Conservation (phyloP, 2,329 filamentous ascomycete genomes). For the Cladosporium sp. region DNA sequence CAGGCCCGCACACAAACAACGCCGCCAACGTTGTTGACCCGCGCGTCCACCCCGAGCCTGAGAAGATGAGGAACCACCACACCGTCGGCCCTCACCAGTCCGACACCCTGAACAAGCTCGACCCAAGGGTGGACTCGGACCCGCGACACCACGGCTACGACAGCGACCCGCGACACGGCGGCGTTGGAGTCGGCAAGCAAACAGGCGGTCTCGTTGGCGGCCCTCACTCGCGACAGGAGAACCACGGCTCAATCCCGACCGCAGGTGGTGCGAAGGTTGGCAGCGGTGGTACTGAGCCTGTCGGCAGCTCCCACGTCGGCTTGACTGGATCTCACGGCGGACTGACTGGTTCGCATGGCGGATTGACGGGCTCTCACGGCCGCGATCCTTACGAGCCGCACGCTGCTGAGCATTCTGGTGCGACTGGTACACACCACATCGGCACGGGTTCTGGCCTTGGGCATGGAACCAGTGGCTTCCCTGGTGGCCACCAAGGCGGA, state of each 20-base stretch:
- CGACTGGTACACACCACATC: neutral
- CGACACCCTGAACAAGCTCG: slow-evolving; percentile 20
- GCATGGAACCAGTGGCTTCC: neutral
- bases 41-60: slow-evolving; percentile 13
- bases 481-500: neutral
- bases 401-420: neutral
- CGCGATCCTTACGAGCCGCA: neutral
- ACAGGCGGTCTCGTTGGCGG: slow-evolving; percentile 3
- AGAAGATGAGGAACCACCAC: slow-evolving; percentile 8
- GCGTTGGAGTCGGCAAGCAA: neutral
- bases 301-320: neutral
- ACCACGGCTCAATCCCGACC: slow-evolving; percentile 1
- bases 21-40: slow-evolving; percentile 16
- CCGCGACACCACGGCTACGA: slow-evolving; percentile 4
- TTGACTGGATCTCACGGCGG: slow-evolving; percentile 1
- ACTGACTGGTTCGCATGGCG: neutral
- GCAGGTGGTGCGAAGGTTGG: slow-evolving; percentile 2
- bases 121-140: slow-evolving; percentile 15
- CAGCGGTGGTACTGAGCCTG: neutral
- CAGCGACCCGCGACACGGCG: slow-evolving; percentile 9
- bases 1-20: slow-evolving; percentile 22
- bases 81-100: slow-evolving; percentile 9
- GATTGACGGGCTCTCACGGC: neutral
- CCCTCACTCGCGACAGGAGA: slow-evolving; percentile 5
- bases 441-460: neutral